Evolutionary conservation across 108 stramenopile genomes (phyloP).

Genomic region (Aurantiochytrium sp.): DNA sequence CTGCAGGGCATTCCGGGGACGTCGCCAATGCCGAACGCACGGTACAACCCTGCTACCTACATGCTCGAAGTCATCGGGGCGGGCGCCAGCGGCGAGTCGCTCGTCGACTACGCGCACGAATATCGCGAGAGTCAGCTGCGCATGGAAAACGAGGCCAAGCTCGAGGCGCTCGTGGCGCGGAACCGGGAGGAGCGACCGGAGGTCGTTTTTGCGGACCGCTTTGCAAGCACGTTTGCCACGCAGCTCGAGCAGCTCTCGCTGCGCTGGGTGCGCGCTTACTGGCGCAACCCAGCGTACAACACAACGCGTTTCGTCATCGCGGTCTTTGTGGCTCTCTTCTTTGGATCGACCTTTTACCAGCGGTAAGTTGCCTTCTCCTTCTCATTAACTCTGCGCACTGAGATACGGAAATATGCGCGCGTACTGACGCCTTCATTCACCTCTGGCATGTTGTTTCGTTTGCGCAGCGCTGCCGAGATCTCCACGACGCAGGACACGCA

Average conservation of each 20-base stretch:
- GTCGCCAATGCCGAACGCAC: background rate
- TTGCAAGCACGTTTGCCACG: background rate
- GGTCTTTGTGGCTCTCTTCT: background rate
- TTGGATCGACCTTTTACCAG: background rate
- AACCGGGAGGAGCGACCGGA: background rate
- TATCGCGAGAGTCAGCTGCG: background rate
- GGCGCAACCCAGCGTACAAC: background rate
- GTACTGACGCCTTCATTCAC: no score
- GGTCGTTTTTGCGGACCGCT: background rate
- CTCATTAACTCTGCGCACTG: no score
- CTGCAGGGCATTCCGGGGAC: conserved; percentile 48
- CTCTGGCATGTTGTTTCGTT: no score
- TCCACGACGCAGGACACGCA: background rate
- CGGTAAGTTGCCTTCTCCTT: background rate
- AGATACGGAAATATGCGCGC: no score
- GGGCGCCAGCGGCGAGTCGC: conserved; percentile 45
- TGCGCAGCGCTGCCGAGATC: background rate
- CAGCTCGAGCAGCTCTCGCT: background rate
- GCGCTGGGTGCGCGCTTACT: background rate
- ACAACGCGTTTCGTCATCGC: background rate
- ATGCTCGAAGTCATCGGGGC: conserved; percentile 73
- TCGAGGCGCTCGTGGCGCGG: background rate
- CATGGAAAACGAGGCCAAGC: background rate
- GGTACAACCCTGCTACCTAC: conserved; percentile 69
- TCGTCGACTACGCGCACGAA: background rate